A percentile compares a stretch with the other conserved stretches of the same genome.
Evolutionary conservation across 2,329 filamentous ascomycete genomes (phyloP).

Genomic region (Paraphaeosphaeria sporulosa): DNA sequence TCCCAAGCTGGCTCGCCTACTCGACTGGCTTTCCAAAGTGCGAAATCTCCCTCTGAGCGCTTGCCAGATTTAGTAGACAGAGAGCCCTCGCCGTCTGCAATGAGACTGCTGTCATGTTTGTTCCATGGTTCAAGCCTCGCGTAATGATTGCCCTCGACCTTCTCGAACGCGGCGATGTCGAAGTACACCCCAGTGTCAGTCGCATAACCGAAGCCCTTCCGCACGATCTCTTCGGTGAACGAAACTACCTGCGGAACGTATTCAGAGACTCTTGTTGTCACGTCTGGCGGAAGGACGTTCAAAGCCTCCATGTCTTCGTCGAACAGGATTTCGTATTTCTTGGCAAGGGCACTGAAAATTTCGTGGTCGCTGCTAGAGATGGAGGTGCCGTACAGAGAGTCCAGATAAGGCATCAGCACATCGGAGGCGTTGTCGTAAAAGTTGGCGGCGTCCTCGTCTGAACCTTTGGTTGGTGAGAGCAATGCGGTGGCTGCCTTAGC

Average conservation of each 20-base stretch:
- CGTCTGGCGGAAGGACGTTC: slow-evolving; percentile 83
- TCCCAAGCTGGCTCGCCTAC: slow-evolving; percentile 90
- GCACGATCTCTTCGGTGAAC: slow-evolving; percentile 82
- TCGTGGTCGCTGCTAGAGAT: slow-evolving; percentile 68
- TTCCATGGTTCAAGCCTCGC: slow-evolving; percentile 86
- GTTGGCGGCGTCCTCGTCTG: slow-evolving; percentile 45
- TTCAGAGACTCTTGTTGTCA: slow-evolving; percentile 88
- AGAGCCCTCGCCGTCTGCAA: slow-evolving; percentile 89
- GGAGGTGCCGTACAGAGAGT: slow-evolving; percentile 64
- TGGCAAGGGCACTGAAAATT: slow-evolving; percentile 89
- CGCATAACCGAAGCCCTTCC: slow-evolving; percentile 85
- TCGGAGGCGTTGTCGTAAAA: slow-evolving; percentile 69
- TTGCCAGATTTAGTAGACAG: slow-evolving; percentile 63
- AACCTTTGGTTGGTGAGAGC: slow-evolving; percentile 35
- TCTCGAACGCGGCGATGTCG: slow-evolving; percentile 86
- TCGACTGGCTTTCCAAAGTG: slow-evolving; percentile 92
- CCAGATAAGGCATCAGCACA: slow-evolving; percentile 83
- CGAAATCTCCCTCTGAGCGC: slow-evolving; percentile 83
- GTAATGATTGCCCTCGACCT: slow-evolving; percentile 78
- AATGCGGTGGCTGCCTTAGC: slow-evolving; percentile 63
- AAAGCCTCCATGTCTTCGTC: slow-evolving; percentile 85
- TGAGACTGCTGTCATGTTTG: slow-evolving; percentile 80
- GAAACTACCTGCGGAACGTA: slow-evolving; percentile 86
- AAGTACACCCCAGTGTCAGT: slow-evolving; percentile 87
- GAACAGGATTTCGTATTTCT: slow-evolving; percentile 87